Base-by-base conservation (phyloP, 176 grass and related monocot species). In the Cymbopogon citratus region DNA sequence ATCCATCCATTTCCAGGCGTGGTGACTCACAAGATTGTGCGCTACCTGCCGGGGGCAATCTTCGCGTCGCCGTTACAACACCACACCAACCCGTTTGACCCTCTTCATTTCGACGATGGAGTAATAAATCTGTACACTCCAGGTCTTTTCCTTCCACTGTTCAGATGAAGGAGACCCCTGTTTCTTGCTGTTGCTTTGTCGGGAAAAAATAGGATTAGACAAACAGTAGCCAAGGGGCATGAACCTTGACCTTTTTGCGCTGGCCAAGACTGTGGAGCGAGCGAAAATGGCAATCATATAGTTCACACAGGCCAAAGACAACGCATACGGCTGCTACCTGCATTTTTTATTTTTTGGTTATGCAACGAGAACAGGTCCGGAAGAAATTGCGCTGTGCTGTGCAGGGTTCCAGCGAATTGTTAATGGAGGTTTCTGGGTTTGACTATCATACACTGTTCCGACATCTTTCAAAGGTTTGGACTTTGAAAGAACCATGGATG, bases 51-150 rank as follows among this genome's bases (percentile, higher is more conserved):
- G 11, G 62, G 9, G n/a, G 40, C 38, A 39, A 65, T 63, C 57
- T 41, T 31, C 9, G 34, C 29, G 34, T 40, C 39, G 72, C 72
- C 15, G 72, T 85, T 72, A 65, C 78, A 35, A 10, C 87, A 77
- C 87, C 10, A 60, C n/a, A 60, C 72, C 11, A 85, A 72, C 25
- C 65, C 25, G 10, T 54, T 81, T 85, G 82, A 89, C 87, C 71
- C 21, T 10, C 11, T n/a, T 81, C 77, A 35, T 77, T 6, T 21
- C 8, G n/a, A n/a, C 25, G 3, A 51, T 0, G 14, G 4, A 15
- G 44, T 3, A 46, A 1, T 44, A 15, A 46, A 15, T 46, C 44
- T 51, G 18, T 52, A 18, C 48, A 51, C 48, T 54, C 18, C 4
- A 19, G 5, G 51, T 56, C 19, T n/a, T 21, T 48, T 48, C 45